Base-by-base conservation (phyloP, 1,284 basidiomycete genomes). In the Lentinula novae-zelandiae region DNA sequence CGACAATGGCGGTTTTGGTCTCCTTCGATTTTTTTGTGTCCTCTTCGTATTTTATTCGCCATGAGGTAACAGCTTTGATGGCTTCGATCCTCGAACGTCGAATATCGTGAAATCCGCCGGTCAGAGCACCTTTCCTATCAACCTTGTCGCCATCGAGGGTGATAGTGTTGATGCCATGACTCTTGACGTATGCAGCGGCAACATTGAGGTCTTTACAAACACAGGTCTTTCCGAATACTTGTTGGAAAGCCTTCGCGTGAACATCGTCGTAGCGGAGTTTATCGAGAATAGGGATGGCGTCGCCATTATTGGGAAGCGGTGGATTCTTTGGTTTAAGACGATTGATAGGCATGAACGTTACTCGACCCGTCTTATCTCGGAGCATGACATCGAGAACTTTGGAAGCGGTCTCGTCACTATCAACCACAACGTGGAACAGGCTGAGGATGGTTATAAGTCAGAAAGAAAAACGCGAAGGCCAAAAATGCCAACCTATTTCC, bases 271-370 rank as follows among this genome's bases (percentile, higher is more conserved):
- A 99, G 2, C 81, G 79, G 60, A 99, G 83, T 73, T 96, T 96
- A 64, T 89, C 84, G 57, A 95, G 79, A 62, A 96, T 84, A 0
- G 95, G 93, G 49, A 98, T 87, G 0, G 94, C 95, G 67, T 99
- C 96, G 60, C 89, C 84, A 3, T 89, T 89, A 65, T 91, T 88
- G 0, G 95, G 95, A 12, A 81, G 76, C 0, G 79, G 74, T 0
- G 81, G 78, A 51, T 82, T 80, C 66, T 90, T 92, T 46, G 92
- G 90, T 68, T 92, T 90, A 56, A 99, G 85, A n/a, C 96, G 90
- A 73, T 99, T 99, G 51, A 99, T 83, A 12, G 97, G 97, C 89
- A 99, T 96, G 76, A 98, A 98, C 0, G 97, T 99, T 20, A 99
- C 93, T 57, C 97, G 88, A 0, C 97, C 97, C 5, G 86, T 90